These are phyloP conservation scores for Pythium apleroticum DNA, from an alignment of 352 stramenopile genomes.

Conservation along the genomic window DNA sequence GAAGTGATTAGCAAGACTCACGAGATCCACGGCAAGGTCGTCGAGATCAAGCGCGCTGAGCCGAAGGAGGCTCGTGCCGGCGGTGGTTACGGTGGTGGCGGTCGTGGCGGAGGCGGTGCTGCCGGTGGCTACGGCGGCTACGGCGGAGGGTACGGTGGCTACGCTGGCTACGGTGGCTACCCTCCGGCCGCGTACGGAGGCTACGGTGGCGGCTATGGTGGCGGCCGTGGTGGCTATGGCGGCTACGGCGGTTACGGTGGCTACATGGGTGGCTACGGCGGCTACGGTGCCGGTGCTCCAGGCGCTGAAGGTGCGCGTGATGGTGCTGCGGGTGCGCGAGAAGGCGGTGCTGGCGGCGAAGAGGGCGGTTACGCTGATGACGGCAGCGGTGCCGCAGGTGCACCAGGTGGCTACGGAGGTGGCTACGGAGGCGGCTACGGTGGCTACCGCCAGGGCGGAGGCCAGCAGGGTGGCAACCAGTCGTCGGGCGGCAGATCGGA, in stretches of 20 bases:
- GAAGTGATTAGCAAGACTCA: conserved; percentile 89
- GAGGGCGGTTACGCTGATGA: conserved; percentile 44
- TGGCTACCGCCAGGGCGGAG: conserved; percentile 59
- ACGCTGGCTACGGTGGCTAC: conserved; percentile 32
- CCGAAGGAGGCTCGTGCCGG: conserved; percentile 65
- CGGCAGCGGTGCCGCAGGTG: conserved; percentile 30
- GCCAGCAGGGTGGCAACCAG: conserved; percentile 33
- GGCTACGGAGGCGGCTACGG: conserved; percentile 35
- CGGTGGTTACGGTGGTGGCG: conserved; percentile 35
- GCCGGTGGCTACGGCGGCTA: conserved; percentile 19
- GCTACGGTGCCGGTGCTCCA: conserved; percentile 36
- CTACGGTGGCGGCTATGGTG: conserved; percentile 19
- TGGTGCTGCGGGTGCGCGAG: conserved; percentile 16
- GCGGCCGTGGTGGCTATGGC: conserved; percentile 27
- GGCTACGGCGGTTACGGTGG: conserved; percentile 32
- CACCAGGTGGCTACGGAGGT: conserved; percentile 40
- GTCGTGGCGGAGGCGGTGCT: conserved; percentile 23
- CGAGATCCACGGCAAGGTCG: conserved; percentile 89
- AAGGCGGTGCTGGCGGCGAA: conserved; percentile 31
- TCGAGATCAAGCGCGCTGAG: conserved; percentile 89
- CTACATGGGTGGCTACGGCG: conserved; percentile 33
- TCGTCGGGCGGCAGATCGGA: conserved; percentile 59
- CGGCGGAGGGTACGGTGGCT: conserved; percentile 29
- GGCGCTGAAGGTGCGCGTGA: conserved; percentile 22
- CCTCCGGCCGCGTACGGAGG: conserved; percentile 4